Percentiles rank a stretch among this genome's conserved stretches.
Evolutionary conservation across 2,329 filamentous ascomycete species (phyloP).

Genomic region (Canariomyces notabilis): DNA sequence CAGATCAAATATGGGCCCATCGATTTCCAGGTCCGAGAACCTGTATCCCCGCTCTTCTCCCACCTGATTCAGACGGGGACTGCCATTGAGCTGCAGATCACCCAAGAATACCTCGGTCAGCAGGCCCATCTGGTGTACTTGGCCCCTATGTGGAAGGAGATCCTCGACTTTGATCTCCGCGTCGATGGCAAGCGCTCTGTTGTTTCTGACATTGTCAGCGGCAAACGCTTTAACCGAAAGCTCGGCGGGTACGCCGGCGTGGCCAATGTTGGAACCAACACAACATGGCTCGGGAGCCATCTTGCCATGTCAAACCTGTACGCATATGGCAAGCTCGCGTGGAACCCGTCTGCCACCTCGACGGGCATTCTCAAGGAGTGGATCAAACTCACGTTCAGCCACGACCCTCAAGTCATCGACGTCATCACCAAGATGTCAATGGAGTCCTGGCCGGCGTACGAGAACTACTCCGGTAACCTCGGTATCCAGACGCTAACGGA

Average conservation of each 20-base stretch:
- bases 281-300: constrained; percentile 65
- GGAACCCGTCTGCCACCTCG: constrained; percentile 51
- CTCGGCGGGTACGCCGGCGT: constrained; percentile 62
- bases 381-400: constrained; percentile 62
- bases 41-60: constrained; percentile 59
- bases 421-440: constrained; percentile 60
- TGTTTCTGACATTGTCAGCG: constrained; percentile 57
- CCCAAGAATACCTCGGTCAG: constrained; percentile 67
- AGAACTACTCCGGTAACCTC: constrained; percentile 65
- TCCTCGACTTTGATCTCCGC: constrained; percentile 63
- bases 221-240: constrained; percentile 51
- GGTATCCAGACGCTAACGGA: constrained; percentile 66
- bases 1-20: constrained; percentile 73
- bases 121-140: constrained; percentile 65
- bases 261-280: constrained; percentile 60
- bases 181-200: constrained; percentile 51
- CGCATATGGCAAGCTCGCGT: constrained; percentile 62
- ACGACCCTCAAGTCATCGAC: constrained; percentile 49
- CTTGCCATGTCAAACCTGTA: constrained; percentile 68
- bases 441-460: constrained; percentile 65
- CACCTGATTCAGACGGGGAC: constrained; percentile 39
- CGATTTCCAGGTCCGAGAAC: constrained; percentile 68
- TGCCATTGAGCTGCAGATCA: constrained; percentile 62
- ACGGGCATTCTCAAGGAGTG: constrained; percentile 55
- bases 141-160: constrained; percentile 62